phyloP scores from a whole-genome alignment of 805 yeast genomes.

The Alloascoidea hylecoeti region DNA sequence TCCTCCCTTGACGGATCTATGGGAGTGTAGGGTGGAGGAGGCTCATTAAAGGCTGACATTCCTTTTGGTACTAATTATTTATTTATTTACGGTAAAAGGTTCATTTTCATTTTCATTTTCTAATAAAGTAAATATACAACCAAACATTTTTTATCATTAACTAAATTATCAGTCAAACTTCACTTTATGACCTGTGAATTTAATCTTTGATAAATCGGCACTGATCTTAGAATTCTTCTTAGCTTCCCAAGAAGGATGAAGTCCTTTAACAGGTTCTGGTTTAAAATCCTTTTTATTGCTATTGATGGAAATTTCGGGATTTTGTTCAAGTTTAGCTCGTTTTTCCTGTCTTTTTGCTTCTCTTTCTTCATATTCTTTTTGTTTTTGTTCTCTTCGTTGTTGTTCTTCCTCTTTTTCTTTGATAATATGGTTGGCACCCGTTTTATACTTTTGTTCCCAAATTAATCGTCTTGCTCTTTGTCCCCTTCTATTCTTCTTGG shows the following conservation, averaged over 20 bases:
- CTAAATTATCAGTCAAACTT: slow-evolving; percentile 49
- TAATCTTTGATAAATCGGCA: slow-evolving; percentile 40
- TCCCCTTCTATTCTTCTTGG: slow-evolving; percentile 82
- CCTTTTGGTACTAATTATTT: no score
- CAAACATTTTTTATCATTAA: no score
- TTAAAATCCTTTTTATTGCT: slow-evolving; percentile 13
- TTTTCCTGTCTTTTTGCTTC: slow-evolving; percentile 35
- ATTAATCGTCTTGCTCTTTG: slow-evolving; percentile 94
- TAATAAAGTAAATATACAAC: no score
- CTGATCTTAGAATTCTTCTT: slow-evolving; percentile 61
- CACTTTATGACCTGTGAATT: slow-evolving; percentile 77
- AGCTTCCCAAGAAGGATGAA: slow-evolving; percentile 99
- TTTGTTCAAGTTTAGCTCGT: slow-evolving; percentile 2
- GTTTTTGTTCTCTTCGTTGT: slow-evolving; percentile 44
- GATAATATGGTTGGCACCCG: slow-evolving; percentile 68
- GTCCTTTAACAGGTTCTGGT: slow-evolving; percentile 17
- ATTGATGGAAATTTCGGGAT: slow-evolving; percentile 14
- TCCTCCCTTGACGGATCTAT: no score
- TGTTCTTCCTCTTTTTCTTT: slow-evolving; percentile 41
- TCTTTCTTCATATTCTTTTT: slow-evolving; percentile 59
- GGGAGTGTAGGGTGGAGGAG: no score
- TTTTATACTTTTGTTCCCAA: slow-evolving; percentile 88
- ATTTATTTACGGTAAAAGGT: no score
- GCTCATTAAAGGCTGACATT: no score
- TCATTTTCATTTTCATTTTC: no score